Percentiles rank a stretch among this genome's conserved stretches.
Conservation (phyloP, 495 filamentous ascomycete genomes). For the Stereocaulon alpinum region DNA sequence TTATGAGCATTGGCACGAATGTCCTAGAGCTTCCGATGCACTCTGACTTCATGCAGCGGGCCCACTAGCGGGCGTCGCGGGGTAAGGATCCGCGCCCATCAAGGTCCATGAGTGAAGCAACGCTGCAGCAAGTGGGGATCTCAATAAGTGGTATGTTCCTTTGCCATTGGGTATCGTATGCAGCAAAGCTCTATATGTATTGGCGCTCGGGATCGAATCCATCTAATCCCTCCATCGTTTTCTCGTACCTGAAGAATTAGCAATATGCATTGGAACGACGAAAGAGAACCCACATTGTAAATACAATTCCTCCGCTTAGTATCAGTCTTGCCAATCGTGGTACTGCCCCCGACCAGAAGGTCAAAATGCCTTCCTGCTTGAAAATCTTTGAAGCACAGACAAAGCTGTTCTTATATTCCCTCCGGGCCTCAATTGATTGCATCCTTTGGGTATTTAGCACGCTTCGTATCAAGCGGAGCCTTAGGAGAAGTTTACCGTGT, state of each 20-base stretch:
- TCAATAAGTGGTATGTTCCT: neutral
- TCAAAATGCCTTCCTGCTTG: slow-evolving; percentile 78
- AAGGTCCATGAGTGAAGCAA: neutral
- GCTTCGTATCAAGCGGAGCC: neutral
- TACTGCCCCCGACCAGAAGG: slow-evolving; percentile 89
- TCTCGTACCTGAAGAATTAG: slow-evolving; percentile 62
- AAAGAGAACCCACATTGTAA: slow-evolving; percentile 62
- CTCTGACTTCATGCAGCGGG: neutral
- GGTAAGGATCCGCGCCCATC: neutral
- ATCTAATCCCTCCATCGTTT: slow-evolving; percentile 84
- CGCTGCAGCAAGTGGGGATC: neutral
- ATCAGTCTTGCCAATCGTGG: slow-evolving; percentile 76
- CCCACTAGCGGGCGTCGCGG: neutral
- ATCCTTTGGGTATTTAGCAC: slow-evolving; percentile 46
- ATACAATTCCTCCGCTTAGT: slow-evolving; percentile 90
- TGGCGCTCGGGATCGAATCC: slow-evolving; percentile 69
- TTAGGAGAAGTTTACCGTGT: slow-evolving; percentile 46
- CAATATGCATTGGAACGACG: neutral
- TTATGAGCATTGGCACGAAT: neutral
- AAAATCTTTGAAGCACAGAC: slow-evolving; percentile 75
- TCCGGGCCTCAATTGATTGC: slow-evolving; percentile 87
- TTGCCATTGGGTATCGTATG: neutral
- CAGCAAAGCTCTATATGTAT: slow-evolving; percentile 53
- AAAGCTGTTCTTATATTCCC: slow-evolving; percentile 79
- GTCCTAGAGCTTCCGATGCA: neutral